phyloP scores from a whole-genome alignment of 139 green algal species.

The Chlorella vulgaris region DNA sequence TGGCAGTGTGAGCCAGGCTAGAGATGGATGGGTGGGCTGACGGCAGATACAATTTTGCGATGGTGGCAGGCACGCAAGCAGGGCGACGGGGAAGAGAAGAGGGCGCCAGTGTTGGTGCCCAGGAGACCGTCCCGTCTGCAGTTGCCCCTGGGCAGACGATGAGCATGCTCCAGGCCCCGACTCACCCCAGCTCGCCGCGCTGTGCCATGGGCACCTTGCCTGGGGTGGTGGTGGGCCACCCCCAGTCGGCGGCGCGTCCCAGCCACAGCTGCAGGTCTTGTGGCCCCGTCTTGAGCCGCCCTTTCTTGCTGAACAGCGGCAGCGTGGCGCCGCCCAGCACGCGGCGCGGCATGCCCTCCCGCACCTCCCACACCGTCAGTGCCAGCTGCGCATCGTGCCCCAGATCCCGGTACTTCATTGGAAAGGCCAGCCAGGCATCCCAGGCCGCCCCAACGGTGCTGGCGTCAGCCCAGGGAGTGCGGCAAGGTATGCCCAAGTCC shows the following conservation, averaged over 20 bases:
- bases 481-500: conserved; percentile 55
- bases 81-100: no score
- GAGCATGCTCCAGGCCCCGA: no score
- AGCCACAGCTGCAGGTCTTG: conserved; percentile 74
- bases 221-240: conserved; percentile 64
- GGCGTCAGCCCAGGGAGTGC: conserved; percentile 59
- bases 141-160: not conserved
- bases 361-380: conserved; percentile 70
- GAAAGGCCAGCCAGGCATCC: conserved; percentile 76
- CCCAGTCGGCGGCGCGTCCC: conserved; percentile 53
- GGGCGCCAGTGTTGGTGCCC: no score
- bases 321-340: conserved; percentile 70
- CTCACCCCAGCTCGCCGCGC: conserved; percentile 58
- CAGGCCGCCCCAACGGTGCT: conserved; percentile 46
- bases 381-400: conserved; percentile 70
- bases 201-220: conserved; percentile 75
- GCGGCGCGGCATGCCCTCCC: conserved; percentile 33
- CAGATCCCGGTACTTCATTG: conserved; percentile 89
- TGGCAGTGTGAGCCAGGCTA: no score
- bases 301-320: conserved; percentile 88
- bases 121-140: not conserved
- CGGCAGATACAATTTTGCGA: no score
- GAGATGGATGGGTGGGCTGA: not conserved
- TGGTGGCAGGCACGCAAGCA: no score
- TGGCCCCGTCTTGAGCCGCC: conserved; percentile 78